Evolutionary conservation across 2,329 filamentous ascomycete genomes (phyloP).

Genomic region (Nakataea oryzae): DNA sequence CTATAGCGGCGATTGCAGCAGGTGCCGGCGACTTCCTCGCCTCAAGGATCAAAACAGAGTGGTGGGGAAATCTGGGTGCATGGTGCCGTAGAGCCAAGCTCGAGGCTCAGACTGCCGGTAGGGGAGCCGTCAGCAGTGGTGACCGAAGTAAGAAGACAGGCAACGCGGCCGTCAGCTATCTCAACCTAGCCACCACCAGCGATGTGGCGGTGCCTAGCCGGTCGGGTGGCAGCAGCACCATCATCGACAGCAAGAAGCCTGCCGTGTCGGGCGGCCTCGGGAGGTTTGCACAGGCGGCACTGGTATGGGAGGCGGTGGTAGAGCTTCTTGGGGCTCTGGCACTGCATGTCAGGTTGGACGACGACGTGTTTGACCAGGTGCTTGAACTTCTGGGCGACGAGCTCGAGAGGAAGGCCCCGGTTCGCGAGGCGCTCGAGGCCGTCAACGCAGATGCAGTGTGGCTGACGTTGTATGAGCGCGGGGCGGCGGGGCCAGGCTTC

Average conservation of each 20-base stretch:
- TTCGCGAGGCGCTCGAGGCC: conserved; percentile 47
- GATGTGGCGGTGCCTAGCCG: conserved; percentile 1
- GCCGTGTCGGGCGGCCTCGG: conserved; percentile 31
- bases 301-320: conserved; percentile 55
- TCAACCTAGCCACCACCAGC: not conserved
- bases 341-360: conserved; percentile 51
- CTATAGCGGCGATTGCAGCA: conserved; percentile 58
- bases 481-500: conserved; percentile 23
- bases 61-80: conserved; percentile 41
- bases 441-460: conserved; percentile 70
- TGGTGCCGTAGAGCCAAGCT: conserved; percentile 36
- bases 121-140: conserved; percentile 5
- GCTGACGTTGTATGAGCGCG: conserved; percentile 46
- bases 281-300: conserved; percentile 48
- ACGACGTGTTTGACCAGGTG: conserved; percentile 62
- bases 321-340: conserved; percentile 50
- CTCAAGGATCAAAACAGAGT: conserved; percentile 64
- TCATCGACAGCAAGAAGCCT: not conserved
- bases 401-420: conserved; percentile 31
- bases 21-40: conserved; percentile 73
- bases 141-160: not conserved
- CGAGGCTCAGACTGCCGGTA: conserved; percentile 19
- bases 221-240: not conserved
- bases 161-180: not conserved
- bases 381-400: conserved; percentile 48